Evolutionary conservation across 2,329 filamentous ascomycete species (phyloP), one percentile per base, ranked within the genome.

Genomic region (Monilinia fructigena): DNA sequence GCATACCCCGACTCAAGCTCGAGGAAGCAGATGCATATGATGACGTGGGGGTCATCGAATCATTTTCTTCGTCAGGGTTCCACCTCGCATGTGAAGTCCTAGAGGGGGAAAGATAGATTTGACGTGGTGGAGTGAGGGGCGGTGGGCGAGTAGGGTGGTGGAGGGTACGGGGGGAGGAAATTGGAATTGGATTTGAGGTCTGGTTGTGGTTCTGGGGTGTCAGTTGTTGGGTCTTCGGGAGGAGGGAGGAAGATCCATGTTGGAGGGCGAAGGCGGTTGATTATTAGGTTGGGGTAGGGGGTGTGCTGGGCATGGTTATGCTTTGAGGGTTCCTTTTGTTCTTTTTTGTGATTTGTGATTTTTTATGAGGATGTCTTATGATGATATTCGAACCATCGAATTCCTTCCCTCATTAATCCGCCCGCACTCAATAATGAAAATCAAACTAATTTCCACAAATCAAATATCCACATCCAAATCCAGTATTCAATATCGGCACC

Each of bases 181-280:
- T 59, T 26, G 1, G 56, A 23, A 14, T 35, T 12, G 4, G 11
- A 20, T 16, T n/a, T 6, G 20, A 18, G 28, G 14, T 45, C 10
- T n/a, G 26, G 1, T 11, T 48, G 18, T 42, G 38, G 38, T 14
- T 12, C 14, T 10, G 11, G 38, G 11, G 38, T 4, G 11, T 40
- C 14, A 2, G 38, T 4, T 4, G 11, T 40, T 12, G 40, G 12
- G 18, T 48, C 11, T 11, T 35, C 7, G 1, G 58, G 20, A 20
- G 45, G 31, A 20, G 53, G 20, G 28, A 64, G 26, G 28, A 58
- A 55, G 7, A 64, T 16, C 62, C 62, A 64, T n/a, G 62, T 38
- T 5, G 53, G 62, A 0, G 62, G 62, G 10, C 53, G 53, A 3
- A 53, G 40, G 5, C 62, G 53, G 16, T 64, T 64, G 6, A 65